Percentiles rank a stretch among this genome's conserved stretches.
These are phyloP conservation scores for Colletotrichum camelliae DNA, from an alignment of 2,329 filamentous ascomycete genomes.

Conservation along the genomic window DNA sequence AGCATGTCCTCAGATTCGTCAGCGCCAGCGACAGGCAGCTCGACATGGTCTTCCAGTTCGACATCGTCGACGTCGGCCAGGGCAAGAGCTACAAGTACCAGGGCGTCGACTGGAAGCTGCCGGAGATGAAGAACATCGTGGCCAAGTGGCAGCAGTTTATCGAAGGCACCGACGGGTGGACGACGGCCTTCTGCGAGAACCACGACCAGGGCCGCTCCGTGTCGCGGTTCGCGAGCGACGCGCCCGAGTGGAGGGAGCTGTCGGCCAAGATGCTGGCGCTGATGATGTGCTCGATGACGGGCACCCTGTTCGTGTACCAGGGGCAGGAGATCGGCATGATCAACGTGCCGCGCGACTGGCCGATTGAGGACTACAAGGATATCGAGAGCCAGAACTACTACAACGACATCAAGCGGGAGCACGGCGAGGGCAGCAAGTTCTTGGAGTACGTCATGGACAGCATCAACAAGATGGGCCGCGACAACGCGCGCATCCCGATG, in stretches of 20 bases:
- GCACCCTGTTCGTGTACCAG: slow-evolving; percentile 62
- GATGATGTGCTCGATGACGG: slow-evolving; percentile 50
- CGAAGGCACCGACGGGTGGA: slow-evolving; percentile 59
- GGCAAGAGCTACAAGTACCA: slow-evolving; percentile 58
- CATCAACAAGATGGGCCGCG: slow-evolving; percentile 65
- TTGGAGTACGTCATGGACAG: slow-evolving; percentile 53
- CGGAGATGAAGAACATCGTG: slow-evolving; percentile 53
- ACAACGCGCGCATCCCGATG: slow-evolving; percentile 72
- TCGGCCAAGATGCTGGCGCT: slow-evolving; percentile 60
- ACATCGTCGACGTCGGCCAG: slow-evolving; percentile 66
- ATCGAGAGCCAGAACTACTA: slow-evolving; percentile 57
- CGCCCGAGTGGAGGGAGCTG: slow-evolving; percentile 42
- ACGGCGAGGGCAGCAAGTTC: slow-evolving; percentile 44
- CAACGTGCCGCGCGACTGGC: slow-evolving; percentile 55
- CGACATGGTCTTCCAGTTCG: slow-evolving; percentile 74
- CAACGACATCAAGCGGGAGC: slow-evolving; percentile 46
- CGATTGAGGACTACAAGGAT: slow-evolving; percentile 52
- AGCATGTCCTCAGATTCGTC: slow-evolving; percentile 64
- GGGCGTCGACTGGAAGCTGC: slow-evolving; percentile 47
- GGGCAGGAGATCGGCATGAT: slow-evolving; percentile 64
- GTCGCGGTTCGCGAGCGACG: slow-evolving; percentile 55
- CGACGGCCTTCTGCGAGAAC: slow-evolving; percentile 65
- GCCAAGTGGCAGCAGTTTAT: slow-evolving; percentile 57
- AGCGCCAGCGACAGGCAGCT: slow-evolving; percentile 63
- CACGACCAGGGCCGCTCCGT: slow-evolving; percentile 64